A percentile compares a stretch with the other conserved stretches of the same genome.
These are phyloP conservation scores for Verticillium klebahnii DNA, from an alignment of 2,329 filamentous ascomycete genomes.

Conservation along the genomic window DNA sequence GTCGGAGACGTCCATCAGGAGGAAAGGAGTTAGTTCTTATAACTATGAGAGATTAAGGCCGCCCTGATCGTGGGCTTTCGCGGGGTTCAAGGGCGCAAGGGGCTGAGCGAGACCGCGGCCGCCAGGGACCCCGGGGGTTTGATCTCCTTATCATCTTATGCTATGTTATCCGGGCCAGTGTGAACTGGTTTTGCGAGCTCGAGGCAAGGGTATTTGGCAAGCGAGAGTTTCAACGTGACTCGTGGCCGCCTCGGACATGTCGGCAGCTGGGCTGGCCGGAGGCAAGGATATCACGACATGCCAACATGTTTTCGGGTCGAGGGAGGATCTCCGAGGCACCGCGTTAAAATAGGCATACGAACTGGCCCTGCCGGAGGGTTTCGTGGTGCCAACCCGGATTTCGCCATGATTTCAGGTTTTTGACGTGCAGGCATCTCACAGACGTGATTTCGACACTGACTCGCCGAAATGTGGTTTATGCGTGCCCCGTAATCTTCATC, in stretches of 20 bases:
- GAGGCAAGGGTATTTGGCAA: background rate
- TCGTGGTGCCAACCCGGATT: background rate
- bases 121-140: background rate
- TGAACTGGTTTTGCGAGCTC: background rate
- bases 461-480: no score
- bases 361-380: background rate
- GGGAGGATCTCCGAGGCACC: background rate
- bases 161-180: background rate
- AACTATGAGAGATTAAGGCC: background rate
- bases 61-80: background rate
- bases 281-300: background rate
- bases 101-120: background rate
- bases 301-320: background rate
- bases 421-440: no score
- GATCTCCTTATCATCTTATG: background rate
- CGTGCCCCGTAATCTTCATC: no score
- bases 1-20: background rate
- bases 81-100: background rate
- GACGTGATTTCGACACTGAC: no score
- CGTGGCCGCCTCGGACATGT: background rate
- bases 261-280: background rate
- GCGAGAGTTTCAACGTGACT: background rate
- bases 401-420: no score
- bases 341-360: background rate
- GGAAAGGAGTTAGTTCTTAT: background rate